phyloP scores from a whole-genome alignment of 2,329 filamentous ascomycete genomes.

The Trichoderma sp. region DNA sequence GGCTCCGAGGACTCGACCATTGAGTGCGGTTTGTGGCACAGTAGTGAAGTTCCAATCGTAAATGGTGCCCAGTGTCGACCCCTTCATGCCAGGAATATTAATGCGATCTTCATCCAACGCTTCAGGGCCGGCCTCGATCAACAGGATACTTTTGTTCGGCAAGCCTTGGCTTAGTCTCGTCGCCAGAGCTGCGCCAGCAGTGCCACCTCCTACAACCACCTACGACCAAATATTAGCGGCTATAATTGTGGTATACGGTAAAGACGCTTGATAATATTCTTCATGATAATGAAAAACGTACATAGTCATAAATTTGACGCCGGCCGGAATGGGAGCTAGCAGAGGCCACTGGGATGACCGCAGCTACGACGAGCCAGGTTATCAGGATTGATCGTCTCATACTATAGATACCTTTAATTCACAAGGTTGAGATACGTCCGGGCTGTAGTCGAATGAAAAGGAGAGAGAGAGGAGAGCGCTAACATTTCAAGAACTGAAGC shows the following conservation, averaged over 20 bases:
- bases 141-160: background rate
- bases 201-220: constrained; percentile 7
- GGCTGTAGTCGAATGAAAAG: background rate
- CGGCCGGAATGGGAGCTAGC: background rate
- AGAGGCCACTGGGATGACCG: background rate
- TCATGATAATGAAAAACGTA: background rate
- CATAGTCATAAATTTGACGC: constrained; percentile 8
- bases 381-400: background rate
- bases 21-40: constrained; percentile 22
- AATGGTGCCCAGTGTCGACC: background rate
- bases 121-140: constrained; percentile 12
- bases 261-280: background rate
- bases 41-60: constrained; percentile 21
- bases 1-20: constrained; percentile 28
- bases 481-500: background rate
- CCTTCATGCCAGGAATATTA: constrained; percentile 9
- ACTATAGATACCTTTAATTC: background rate
- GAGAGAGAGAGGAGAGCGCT: background rate
- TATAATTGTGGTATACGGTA: background rate
- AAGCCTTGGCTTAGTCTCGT: constrained; percentile 3
- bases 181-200: background rate
- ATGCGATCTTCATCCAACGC: background rate
- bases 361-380: background rate
- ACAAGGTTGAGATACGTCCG: background rate
- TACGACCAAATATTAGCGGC: background rate